phyloP scores from a whole-genome alignment of 345 rosid species.

The Gynandropsis gynandra region DNA sequence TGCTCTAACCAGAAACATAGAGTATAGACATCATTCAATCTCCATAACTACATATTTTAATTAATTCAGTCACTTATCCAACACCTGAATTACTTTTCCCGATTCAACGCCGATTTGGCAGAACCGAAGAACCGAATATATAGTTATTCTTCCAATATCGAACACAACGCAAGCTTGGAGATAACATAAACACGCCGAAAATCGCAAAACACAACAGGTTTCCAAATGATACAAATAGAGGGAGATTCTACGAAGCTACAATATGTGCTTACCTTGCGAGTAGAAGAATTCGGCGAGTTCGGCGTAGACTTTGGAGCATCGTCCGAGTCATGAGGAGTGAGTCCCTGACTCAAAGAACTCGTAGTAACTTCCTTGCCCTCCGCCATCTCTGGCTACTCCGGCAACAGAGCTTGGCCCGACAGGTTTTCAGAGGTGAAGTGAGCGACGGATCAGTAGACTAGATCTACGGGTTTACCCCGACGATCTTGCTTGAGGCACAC shows the following conservation, averaged over 20 bases:
- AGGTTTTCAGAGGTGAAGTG: not conserved
- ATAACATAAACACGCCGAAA: not conserved
- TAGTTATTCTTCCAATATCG: too few species aligned
- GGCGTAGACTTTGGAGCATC: constrained; percentile 58
- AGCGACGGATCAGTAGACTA: not conserved
- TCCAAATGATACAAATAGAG: not conserved
- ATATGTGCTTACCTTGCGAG: constrained; percentile 49
- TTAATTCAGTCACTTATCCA: too few species aligned
- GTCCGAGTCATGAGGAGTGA: constrained; percentile 46
- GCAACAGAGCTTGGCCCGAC: not conserved
- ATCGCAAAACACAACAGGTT: not conserved
- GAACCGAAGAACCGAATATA: too few species aligned
- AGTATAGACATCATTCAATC: too few species aligned
- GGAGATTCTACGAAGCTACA: not conserved
- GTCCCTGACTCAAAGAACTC: constrained; percentile 50
- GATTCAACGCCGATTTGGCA: too few species aligned
- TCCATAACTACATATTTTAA: too few species aligned
- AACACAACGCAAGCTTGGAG: too few species aligned
- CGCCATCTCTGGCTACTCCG: constrained; percentile 24
- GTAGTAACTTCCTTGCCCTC: constrained; percentile 47
- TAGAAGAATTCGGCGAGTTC: constrained; percentile 61
- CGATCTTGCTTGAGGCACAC: constrained; percentile 6
- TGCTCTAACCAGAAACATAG: too few species aligned
- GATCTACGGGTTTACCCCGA: constrained; percentile 9
- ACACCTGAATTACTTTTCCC: too few species aligned